Conservation (phyloP, 495 filamentous ascomycete species). For the Talaromyces wortmannii region DNA sequence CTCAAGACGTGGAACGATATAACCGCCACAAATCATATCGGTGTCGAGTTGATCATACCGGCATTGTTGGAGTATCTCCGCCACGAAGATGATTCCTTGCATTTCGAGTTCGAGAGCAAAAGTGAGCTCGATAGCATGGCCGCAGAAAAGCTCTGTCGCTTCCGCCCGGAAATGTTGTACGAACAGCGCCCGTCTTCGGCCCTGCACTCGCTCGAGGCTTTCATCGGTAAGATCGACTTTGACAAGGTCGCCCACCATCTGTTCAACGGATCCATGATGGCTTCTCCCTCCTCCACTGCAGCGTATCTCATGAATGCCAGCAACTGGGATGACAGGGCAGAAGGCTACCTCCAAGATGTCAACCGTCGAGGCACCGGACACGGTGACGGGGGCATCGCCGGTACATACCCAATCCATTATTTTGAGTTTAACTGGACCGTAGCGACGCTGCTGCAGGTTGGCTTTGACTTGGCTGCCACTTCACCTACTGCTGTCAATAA, state of each 20-base stretch:
- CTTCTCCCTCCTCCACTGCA: conserved; percentile 41
- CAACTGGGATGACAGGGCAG: conserved; percentile 30
- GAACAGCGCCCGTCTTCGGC: conserved; percentile 17
- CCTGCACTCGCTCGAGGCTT: conserved; percentile 42
- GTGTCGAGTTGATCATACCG: conserved; percentile 31
- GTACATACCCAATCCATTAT: conserved; percentile 10
- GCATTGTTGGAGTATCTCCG: conserved; percentile 16
- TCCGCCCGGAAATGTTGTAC: conserved; percentile 21
- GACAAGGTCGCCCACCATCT: conserved; percentile 36
- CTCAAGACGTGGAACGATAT: conserved; percentile 10
- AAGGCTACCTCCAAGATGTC: conserved; percentile 22
- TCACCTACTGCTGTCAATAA: too few species aligned
- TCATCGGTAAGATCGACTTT: conserved; percentile 37
- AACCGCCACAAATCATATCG: conserved; percentile 16
- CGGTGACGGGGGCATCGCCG: conserved; percentile 23
- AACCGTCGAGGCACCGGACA: conserved; percentile 19
- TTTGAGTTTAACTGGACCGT: conserved; percentile 33
- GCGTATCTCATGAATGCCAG: conserved; percentile 35
- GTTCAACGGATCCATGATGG: conserved; percentile 35
- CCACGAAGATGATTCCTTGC: conserved; percentile 10
- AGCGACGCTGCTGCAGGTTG: conserved; percentile 9
- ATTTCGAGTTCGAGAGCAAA: conserved; percentile 17
- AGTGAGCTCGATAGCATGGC: conserved; percentile 7
- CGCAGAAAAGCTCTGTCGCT: conserved; percentile 17
- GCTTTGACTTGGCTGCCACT: conserved; percentile 4